phyloP scores from a whole-genome alignment of 495 filamentous ascomycete species.

The Hypoxylon crocopeplum region DNA sequence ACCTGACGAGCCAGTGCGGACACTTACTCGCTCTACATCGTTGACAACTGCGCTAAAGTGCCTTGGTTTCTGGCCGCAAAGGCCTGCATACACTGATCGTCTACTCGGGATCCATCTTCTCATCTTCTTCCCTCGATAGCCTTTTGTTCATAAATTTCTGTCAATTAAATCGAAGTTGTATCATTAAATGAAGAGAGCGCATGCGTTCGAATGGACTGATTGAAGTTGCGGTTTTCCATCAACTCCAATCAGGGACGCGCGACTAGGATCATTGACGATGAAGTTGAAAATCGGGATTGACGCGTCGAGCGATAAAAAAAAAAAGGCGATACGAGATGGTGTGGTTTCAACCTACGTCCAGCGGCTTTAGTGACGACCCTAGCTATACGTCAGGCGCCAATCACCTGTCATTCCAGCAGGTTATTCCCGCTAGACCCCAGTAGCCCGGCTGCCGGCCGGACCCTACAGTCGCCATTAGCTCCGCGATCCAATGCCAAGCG shows the following conservation, averaged over 20 bases:
- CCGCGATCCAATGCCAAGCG: slow-evolving; percentile 36
- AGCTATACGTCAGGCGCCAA: slow-evolving; percentile 5
- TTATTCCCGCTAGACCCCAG: background rate
- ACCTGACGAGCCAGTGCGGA: slow-evolving; percentile 39
- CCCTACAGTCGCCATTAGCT: slow-evolving; percentile 8
- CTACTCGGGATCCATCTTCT: slow-evolving; percentile 68
- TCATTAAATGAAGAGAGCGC: background rate
- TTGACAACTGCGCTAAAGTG: slow-evolving; percentile 27
- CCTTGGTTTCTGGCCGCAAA: slow-evolving; percentile 11
- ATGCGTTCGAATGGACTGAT: background rate
- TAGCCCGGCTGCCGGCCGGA: background rate
- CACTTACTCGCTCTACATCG: slow-evolving; percentile 28
- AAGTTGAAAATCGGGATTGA: too few relatives aligned
- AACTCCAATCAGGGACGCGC: background rate
- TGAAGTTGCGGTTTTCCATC: background rate
- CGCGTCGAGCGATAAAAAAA: slow-evolving; percentile 22
- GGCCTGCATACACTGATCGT: slow-evolving; percentile 64
- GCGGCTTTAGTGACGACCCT: slow-evolving; percentile 3
- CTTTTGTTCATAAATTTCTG: background rate
- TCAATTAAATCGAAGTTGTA: too few relatives aligned
- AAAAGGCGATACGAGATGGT: slow-evolving; percentile 4
- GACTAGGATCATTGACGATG: background rate
- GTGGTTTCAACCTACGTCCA: background rate
- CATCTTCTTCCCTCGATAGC: slow-evolving; percentile 44
- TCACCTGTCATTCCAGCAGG: slow-evolving; percentile 11